Evolutionary conservation across 23 red algal species (phyloP).

Genomic region (Gracilariopsis chorda): DNA sequence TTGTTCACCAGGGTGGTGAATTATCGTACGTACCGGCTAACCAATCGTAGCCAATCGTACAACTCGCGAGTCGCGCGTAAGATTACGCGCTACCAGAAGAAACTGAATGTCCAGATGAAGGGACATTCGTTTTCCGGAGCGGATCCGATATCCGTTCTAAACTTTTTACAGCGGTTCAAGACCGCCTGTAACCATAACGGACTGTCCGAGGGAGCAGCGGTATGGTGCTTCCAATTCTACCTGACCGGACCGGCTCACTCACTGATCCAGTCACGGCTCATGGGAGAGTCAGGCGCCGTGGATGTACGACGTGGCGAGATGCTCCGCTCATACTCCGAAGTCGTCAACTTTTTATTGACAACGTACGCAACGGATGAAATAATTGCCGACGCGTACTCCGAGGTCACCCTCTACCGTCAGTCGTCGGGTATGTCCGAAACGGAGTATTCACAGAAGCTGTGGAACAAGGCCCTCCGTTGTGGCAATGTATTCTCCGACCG

Average conservation of each 20-base stretch:
- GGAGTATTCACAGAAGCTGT: not conserved
- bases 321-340: no score
- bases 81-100: not conserved
- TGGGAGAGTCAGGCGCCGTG: not conserved
- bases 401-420: slow-evolving; percentile 15
- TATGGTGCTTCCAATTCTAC: slow-evolving; percentile 22
- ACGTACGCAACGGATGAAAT: slow-evolving; percentile 32
- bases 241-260: not conserved
- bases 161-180: not conserved
- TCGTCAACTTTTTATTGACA: not conserved
- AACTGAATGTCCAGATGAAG: slow-evolving; percentile 41
- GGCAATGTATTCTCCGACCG: not conserved
- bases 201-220: not conserved
- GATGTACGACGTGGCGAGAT: not conserved
- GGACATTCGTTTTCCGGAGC: not conserved
- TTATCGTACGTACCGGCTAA: not conserved
- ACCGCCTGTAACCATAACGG: slow-evolving; percentile 19
- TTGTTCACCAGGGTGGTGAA: slow-evolving; percentile 3
- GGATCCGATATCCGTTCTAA: slow-evolving; percentile 23
- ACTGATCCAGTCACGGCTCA: not conserved
- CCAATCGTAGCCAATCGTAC: not conserved
- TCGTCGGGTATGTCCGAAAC: not conserved
- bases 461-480: not conserved
- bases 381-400: not conserved
- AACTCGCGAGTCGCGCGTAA: not conserved